phyloP scores from a whole-genome alignment of 768 basidiomycete species.

The Suillus lakei region DNA sequence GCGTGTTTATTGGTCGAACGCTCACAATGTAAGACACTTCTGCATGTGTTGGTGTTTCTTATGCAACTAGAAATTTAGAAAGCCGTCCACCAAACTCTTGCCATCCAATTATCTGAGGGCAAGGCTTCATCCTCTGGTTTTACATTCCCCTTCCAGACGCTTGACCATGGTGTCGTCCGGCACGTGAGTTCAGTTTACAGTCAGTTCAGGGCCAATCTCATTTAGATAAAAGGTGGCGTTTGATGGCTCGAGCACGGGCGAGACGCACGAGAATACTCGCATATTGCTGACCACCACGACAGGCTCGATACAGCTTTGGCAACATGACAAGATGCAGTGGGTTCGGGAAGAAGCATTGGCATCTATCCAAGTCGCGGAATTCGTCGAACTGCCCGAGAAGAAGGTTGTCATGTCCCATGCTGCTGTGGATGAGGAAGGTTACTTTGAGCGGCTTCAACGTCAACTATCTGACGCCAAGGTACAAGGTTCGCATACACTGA shows the following conservation, averaged over 20 bases:
- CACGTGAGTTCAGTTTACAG: conserved; percentile 51
- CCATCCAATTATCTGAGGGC: conserved; percentile 51
- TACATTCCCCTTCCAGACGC: conserved; percentile 68
- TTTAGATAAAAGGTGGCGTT: conserved; percentile 49
- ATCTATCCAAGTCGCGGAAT: conserved; percentile 62
- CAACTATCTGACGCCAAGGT: conserved; percentile 69
- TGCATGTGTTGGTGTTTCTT: not conserved
- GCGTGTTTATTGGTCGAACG: conserved; percentile 72
- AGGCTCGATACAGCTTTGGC: conserved; percentile 79
- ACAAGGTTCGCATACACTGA: not conserved
- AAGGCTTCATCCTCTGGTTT: conserved; percentile 54
- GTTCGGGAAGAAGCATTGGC: conserved; percentile 82
- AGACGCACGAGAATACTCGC: conserved; percentile 42
- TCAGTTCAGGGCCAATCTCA: conserved; percentile 7
- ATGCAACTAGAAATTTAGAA: conserved; percentile 42
- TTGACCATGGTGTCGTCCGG: conserved; percentile 67
- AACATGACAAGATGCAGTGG: conserved; percentile 66
- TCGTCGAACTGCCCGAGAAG: conserved; percentile 79
- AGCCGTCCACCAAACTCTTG: conserved; percentile 56
- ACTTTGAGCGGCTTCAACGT: conserved; percentile 53
- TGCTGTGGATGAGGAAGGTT: conserved; percentile 48
- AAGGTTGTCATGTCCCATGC: conserved; percentile 41
- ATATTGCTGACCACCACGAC: conserved; percentile 71
- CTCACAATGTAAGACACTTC: conserved; percentile 49
- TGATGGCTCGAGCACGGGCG: conserved; percentile 49